phyloP scores from a whole-genome alignment of 305 asterid genomes.

The Nicotiana rustica region DNA sequence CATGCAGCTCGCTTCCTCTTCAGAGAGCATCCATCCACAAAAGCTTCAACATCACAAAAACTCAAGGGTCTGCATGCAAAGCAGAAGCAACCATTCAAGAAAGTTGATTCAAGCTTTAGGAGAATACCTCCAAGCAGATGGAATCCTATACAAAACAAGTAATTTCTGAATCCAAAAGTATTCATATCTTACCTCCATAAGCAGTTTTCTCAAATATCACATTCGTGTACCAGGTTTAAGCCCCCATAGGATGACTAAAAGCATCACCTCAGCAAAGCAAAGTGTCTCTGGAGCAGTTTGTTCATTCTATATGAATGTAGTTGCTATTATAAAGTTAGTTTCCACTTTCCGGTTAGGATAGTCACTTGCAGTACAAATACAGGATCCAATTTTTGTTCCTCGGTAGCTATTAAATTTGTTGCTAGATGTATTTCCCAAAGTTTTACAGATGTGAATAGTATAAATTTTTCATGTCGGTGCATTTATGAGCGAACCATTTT shows the following conservation, averaged over 20 bases:
- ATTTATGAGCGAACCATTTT: constrained; percentile 11
- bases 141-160: constrained; percentile 87
- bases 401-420: constrained; percentile 39
- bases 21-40: constrained; percentile 27
- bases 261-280: constrained; percentile 37
- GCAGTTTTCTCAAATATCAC: constrained; percentile 48
- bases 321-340: constrained; percentile 40
- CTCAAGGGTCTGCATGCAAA: constrained; percentile 46
- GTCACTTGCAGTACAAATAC: constrained; percentile 36
- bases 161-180: constrained; percentile 48
- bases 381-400: constrained; percentile 48
- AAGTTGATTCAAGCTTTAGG: constrained; percentile 61
- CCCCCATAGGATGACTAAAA: constrained; percentile 46
- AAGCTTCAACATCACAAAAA: constrained; percentile 47
- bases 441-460: constrained; percentile 64
- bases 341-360: constrained; percentile 41
- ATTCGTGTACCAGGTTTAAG: constrained; percentile 61
- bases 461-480: constrained; percentile 28
- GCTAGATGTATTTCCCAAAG: constrained; percentile 46
- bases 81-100: constrained; percentile 55
- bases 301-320: constrained; percentile 32
- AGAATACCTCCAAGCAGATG: constrained; percentile 76
- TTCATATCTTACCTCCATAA: constrained; percentile 40
- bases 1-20: constrained; percentile 46
- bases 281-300: constrained; percentile 33